phyloP scores from a whole-genome alignment of 805 yeast species.

The Yarrowia deformans region DNA sequence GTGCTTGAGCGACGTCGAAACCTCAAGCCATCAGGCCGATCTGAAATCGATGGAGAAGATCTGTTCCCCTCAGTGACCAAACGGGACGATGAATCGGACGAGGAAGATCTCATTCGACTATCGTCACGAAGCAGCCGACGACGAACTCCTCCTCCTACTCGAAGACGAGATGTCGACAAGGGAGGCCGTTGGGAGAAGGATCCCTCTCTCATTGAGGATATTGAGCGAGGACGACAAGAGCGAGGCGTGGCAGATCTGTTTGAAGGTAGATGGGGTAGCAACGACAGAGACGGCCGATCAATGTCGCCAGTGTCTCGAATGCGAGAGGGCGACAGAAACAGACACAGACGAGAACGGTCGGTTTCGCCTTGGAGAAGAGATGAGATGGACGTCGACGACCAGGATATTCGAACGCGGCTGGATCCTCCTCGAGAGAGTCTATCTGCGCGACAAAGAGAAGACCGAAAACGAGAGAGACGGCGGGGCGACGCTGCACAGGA shows the following conservation, averaged over 20 bases:
- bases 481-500: not conserved
- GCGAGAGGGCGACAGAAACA: conserved; percentile 12
- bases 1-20: conserved; percentile 32
- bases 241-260: conserved; percentile 7
- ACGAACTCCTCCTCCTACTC: not conserved
- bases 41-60: conserved; percentile 49
- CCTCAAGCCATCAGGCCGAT: conserved; percentile 35
- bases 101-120: conserved; percentile 3
- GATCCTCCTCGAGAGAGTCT: conserved; percentile 10
- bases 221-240: conserved; percentile 7
- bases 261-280: conserved; percentile 2
- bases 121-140: not conserved
- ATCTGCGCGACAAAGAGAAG: not conserved
- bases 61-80: conserved; percentile 50
- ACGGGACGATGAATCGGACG: conserved; percentile 8
- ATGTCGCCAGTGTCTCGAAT: conserved; percentile 33
- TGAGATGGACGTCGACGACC: conserved; percentile 8
- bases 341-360: conserved; percentile 38
- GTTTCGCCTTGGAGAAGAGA: conserved; percentile 38
- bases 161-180: not conserved
- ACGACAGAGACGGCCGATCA: not conserved
- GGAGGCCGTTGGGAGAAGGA: conserved; percentile 31
- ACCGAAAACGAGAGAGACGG: conserved; percentile 20
- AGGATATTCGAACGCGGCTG: conserved; percentile 12
- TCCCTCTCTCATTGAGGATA: conserved; percentile 17